Evolutionary conservation across 768 basidiomycete genomes (phyloP), one percentile per base, ranked within the genome.

Genomic region (Trametes cubensis): DNA sequence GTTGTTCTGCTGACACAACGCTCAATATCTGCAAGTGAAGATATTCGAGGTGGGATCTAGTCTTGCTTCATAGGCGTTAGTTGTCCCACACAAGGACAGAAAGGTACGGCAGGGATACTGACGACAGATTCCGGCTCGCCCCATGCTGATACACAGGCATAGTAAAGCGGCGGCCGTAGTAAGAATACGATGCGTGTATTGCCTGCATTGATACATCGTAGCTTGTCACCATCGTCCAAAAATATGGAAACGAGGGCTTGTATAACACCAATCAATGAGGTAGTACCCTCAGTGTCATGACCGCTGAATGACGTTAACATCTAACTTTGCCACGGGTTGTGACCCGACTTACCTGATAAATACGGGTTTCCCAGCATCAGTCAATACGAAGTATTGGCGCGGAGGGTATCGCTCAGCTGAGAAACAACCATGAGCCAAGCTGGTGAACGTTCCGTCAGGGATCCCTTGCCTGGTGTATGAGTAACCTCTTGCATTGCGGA

Each of bases 291-390:
- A 18, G 80, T 75, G 53, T 87, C 84, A 48, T 85, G 78, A 44
- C 80, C 82, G 69, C 84, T 86, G 58, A 3, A 26, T 25, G 38
- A 34, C 52, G 21, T 38, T 23, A 18, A 34, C n/a, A 23, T 53
- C 7, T 1, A 4, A 41, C 6, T n/a, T 14, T 34, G 47, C 55
- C 18, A 34, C 48, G 17, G 7, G 4, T 18, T 15, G 6, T 7
- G 18, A 25, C 14, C 25, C 14, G 41, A 67, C 78, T 61, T 73
- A 91, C 95, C 92, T 93, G 45, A 86, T 81, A 70, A 92, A 99
- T 13, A 99, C 95, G n/a, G 95, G 95, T 74, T 99, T 98, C 28
- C 97, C 97, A 30, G 97, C 97, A 64, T 95, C 87, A 0, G 95
- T 98, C 20, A 98, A 81, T 17, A 98, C 84, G 70, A 92, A 97